Percentiles rank a stretch among this genome's conserved stretches.
Evolutionary conservation across 139 green algal genomes (phyloP).

Genomic region (Zygnema cylindricum): DNA sequence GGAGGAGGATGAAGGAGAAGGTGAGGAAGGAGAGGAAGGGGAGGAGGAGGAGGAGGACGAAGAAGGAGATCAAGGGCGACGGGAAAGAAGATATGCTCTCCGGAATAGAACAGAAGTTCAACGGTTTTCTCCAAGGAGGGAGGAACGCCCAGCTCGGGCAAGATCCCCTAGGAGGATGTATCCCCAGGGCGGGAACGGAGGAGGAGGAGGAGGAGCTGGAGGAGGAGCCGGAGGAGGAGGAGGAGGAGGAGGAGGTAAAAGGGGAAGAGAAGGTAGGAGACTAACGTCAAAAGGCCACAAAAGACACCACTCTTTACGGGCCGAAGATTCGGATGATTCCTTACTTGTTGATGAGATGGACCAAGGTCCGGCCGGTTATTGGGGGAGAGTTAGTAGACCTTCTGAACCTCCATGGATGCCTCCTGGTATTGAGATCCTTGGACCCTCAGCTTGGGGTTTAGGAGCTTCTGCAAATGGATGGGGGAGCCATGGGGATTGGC

Average conservation of each 20-base stretch:
- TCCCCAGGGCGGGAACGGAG: neutral
- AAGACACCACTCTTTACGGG: constrained; percentile 25
- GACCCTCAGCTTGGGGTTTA: neutral
- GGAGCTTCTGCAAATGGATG: constrained; percentile 16
- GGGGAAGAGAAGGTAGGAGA: constrained; percentile 21
- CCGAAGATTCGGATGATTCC: constrained; percentile 52
- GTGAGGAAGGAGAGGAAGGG: constrained; percentile 11
- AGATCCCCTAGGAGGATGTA: constrained; percentile 21
- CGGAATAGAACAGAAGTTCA: constrained; percentile 57
- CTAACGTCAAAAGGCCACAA: constrained; percentile 9
- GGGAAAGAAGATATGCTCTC: constrained; percentile 43
- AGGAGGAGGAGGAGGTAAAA: constrained; percentile 7
- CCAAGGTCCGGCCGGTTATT: constrained; percentile 8
- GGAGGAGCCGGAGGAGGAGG: too few species aligned
- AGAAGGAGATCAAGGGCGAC: constrained; percentile 34
- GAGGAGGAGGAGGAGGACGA: constrained; percentile 41
- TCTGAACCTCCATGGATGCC: constrained; percentile 2
- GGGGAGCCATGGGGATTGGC: constrained; percentile 4
- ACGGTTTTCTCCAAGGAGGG: constrained; percentile 49
- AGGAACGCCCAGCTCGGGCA: constrained; percentile 28
- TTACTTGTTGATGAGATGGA: constrained; percentile 54
- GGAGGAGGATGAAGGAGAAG: constrained; percentile 34
- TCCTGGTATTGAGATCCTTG: neutral
- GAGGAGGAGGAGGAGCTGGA: too few species aligned
- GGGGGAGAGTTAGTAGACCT: neutral